Base-by-base conservation (phyloP, 495 filamentous ascomycete species). In the Baudoinia panamericana region DNA sequence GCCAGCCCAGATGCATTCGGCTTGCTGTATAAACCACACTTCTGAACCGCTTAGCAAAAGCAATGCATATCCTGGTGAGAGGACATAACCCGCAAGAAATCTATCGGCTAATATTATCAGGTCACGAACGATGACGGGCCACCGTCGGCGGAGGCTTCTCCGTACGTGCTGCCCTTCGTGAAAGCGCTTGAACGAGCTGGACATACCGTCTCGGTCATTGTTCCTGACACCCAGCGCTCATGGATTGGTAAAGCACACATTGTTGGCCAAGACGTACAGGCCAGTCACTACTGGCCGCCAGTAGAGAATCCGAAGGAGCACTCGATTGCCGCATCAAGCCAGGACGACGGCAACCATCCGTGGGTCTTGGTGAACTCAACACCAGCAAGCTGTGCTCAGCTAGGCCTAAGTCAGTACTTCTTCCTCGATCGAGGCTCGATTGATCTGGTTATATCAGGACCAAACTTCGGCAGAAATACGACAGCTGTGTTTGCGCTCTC, bases 201-300 rank as follows among this genome's bases (percentile, higher is more conserved):
- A 8, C 87, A 92, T 59, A 70, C 67, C 26, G 84, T 96, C 43
- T 88, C 82, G 2, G 87, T 96, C 29, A 73, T 90, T 43, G 73
- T 97, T 3, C 90, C 90, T 0, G 78, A 94, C 60, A 76, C 76
- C 8, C 90, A 97, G 61, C 79, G 87, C 33, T 92, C 84, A 38
- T 97, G 90, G 90, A 95, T 97, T 51, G 85, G 86, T 41, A 97
- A 97, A 65, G 90, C 90, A 16, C 88, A 96, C 56, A 76, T 95
- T 30, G 78, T 93, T 45, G 84, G 84, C 39, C 76, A 83, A 51
- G 78, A 80, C 15, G 73, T 93, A 28, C 82, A 79, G 43, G 84
- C 87, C 3, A 76, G 76, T n/a, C 93, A 93, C 62, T 97, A 87
- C 67, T 47, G 34, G 40, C 81, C 82, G 6, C 65, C 68, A 73